phyloP scores from a whole-genome alignment of 768 basidiomycete species.

The Stropharia rugosoannulata region DNA sequence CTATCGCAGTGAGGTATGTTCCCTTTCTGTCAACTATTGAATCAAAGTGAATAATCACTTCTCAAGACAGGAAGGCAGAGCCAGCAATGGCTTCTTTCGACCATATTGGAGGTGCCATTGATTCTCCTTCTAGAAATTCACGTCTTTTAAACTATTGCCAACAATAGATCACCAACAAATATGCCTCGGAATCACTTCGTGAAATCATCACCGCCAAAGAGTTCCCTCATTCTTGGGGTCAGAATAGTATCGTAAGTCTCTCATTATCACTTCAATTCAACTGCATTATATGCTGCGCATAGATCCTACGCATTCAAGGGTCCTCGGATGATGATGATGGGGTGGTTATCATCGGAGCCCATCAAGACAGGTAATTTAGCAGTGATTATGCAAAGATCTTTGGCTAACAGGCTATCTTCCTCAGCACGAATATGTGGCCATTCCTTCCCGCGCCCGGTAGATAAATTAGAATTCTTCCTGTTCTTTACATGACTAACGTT shows the following conservation, averaged over 20 bases:
- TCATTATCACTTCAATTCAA: not conserved
- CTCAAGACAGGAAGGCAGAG: constrained; percentile 70
- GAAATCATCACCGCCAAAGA: constrained; percentile 63
- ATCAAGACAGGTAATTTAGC: constrained; percentile 69
- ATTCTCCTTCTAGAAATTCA: constrained; percentile 1
- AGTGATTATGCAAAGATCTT: not conserved
- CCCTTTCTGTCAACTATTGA: constrained; percentile 14
- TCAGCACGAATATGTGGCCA: constrained; percentile 75
- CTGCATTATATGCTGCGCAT: constrained; percentile 14
- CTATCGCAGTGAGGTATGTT: constrained; percentile 63
- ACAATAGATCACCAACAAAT: constrained; percentile 60
- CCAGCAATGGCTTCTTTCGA: constrained; percentile 74
- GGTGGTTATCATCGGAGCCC: constrained; percentile 72
- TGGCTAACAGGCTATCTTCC: constrained; percentile 1
- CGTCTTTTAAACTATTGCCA: constrained; percentile 4
- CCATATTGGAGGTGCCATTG: constrained; percentile 55
- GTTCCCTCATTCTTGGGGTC: constrained; percentile 82
- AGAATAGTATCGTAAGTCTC: constrained; percentile 68
- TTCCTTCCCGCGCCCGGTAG: constrained; percentile 77
- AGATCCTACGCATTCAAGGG: constrained; percentile 81
- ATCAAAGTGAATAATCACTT: constrained; percentile 7
- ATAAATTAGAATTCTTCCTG: constrained; percentile 14
- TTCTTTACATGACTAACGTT: constrained; percentile 16
- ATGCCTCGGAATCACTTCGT: constrained; percentile 55
- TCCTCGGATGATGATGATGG: constrained; percentile 59